Conservation (phyloP, 1,284 basidiomycete species). For the Tilletia walkeri region DNA sequence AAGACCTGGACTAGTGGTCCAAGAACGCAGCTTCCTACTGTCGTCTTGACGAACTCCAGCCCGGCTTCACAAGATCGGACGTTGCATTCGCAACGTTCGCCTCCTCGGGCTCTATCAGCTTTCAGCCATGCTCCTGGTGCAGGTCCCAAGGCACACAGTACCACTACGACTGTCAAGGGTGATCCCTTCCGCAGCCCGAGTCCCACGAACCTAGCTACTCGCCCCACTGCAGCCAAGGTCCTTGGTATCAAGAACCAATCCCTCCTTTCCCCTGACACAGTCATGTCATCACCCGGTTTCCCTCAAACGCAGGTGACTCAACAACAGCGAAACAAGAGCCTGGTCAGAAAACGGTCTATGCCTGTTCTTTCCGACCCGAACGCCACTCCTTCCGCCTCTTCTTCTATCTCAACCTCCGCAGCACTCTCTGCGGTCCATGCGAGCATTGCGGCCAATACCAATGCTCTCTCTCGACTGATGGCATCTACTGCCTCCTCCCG, state of each 20-base stretch:
- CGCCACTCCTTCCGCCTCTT: neutral
- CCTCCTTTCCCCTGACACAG: neutral
- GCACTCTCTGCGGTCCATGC: slow-evolving; percentile 28
- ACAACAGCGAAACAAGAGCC: neutral
- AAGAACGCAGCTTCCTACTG: neutral
- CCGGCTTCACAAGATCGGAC: neutral
- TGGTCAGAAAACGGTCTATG: slow-evolving; percentile 3
- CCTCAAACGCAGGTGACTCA: neutral
- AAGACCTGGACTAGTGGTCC: neutral
- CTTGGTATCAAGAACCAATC: no score
- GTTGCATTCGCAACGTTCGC: neutral
- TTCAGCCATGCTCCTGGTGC: slow-evolving; percentile 15
- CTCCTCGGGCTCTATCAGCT: neutral
- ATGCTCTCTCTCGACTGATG: slow-evolving; percentile 23
- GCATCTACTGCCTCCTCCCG: slow-evolving; percentile 38
- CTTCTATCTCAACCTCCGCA: slow-evolving; percentile 20
- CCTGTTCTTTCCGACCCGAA: neutral
- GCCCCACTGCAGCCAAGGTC: neutral
- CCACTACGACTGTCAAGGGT: neutral
- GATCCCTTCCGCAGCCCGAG: no score
- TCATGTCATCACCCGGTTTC: neutral
- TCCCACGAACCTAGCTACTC: neutral
- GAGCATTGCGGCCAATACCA: slow-evolving; percentile 23
- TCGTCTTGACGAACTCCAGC: slow-evolving; percentile 9
- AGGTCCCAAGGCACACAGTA: neutral